Base-by-base conservation (phyloP, 2,329 filamentous ascomycete genomes). In the Sporothrix pallida region DNA sequence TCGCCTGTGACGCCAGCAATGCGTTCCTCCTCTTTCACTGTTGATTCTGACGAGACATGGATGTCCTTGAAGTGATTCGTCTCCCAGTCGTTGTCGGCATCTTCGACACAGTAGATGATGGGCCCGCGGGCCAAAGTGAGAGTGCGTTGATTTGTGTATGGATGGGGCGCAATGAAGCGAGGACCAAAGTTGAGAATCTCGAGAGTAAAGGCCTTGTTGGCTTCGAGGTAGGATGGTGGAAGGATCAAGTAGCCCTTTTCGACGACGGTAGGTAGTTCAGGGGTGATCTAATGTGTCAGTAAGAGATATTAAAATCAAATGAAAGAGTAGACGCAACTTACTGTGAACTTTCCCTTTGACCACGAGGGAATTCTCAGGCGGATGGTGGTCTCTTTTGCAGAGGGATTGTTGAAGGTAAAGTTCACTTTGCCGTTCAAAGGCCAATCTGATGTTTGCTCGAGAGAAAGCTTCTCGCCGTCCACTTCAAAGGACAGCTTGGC, bases 41-140 rank as follows among this genome's bases (percentile, higher is more conserved):
- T 9, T 23, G 23, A 15, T 15, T 6, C n/a, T 7, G 46, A 15
- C 5, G 46, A 13, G 6, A 69, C 20, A 17, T 20, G 23, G 8
- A 69, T 23, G 20, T 69, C 65, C 48, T 69, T 69, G 23, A 69
- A 69, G 46, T 69, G 65, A 46, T 69, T 52, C 13, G 15, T 17
- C 23, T 69, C 65, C 46, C 65, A 52, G 13, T 9, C 23, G 26
- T 69, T 69, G 65, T 69, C 65, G 23, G 26, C 65, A 15, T 69
- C 65, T 15, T 69, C 65, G 9, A 69, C 65, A 12, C 65, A 69
- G 65, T 69, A 69, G 46, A 69, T n/a, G 46, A 69, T 31, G 65
- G 65, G 65, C 1, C 63, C 65, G 46, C 65, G 65, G 2, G 65
- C 65, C 23, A 69, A 15, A 7, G 65, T 69, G 46, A 69, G 65